phyloP scores from a whole-genome alignment of 306 rosid species.

The Quillaja saponaria region DNA sequence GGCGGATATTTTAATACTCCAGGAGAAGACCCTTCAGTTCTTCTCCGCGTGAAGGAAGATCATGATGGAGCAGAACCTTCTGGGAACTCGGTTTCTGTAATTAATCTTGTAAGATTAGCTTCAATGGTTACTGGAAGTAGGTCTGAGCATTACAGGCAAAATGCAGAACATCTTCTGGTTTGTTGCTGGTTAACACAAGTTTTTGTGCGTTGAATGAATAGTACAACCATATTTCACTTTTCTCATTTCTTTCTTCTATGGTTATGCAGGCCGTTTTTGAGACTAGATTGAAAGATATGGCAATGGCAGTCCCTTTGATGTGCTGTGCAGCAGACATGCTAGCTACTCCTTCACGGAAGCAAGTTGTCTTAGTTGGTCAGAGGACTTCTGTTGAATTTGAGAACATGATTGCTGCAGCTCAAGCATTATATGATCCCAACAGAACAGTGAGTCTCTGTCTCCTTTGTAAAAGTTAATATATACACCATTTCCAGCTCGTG shows the following conservation, averaged over 20 bases:
- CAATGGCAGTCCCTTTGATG: conserved; percentile 97
- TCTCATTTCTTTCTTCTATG: conserved; percentile 15
- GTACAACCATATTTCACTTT: no score
- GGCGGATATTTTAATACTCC: conserved; percentile 90
- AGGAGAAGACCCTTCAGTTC: conserved; percentile 87
- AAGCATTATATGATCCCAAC: conserved; percentile 69
- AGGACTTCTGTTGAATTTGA: conserved; percentile 52
- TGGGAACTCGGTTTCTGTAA: conserved; percentile 84
- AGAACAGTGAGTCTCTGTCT: conserved; percentile 58
- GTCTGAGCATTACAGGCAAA: conserved; percentile 60
- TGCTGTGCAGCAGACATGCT: conserved; percentile 89
- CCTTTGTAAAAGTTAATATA: conserved; percentile 4
- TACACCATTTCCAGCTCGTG: not conserved
- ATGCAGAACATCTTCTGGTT: conserved; percentile 90
- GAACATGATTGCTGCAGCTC: conserved; percentile 70
- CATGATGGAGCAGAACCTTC: conserved; percentile 96
- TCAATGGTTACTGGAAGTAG: conserved; percentile 66
- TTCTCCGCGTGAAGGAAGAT: conserved; percentile 91
- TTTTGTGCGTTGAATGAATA: no score
- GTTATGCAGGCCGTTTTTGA: conserved; percentile 80
- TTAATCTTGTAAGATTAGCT: conserved; percentile 75
- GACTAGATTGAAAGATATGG: conserved; percentile 68
- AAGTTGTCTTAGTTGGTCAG: conserved; percentile 77
- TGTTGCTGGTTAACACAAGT: conserved; percentile 10
- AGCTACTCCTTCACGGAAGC: conserved; percentile 57